Conservation (phyloP, 192 early-diverging fungal genomes). For the Umbelopsis sp. region DNA sequence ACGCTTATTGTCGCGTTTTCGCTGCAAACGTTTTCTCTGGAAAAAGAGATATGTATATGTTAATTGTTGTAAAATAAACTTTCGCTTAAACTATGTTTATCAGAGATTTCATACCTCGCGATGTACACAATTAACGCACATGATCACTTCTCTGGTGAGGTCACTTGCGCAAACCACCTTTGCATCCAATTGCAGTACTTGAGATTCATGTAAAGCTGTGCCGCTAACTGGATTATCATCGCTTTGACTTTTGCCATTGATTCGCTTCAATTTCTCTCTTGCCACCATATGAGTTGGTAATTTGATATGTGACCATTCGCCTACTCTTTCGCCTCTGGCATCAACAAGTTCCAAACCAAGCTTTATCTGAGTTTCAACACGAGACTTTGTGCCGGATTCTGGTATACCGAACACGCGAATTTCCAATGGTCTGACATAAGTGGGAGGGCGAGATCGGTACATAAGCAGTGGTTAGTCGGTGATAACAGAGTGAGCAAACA, state of each 20-base stretch:
- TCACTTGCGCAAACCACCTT: constrained; percentile 78
- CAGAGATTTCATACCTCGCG: constrained; percentile 60
- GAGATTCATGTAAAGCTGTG: constrained; percentile 40
- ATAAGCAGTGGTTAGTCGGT: background rate
- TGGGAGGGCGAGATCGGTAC: constrained; percentile 22
- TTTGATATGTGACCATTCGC: constrained; percentile 72
- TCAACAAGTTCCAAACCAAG: constrained; percentile 72
- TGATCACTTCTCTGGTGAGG: constrained; percentile 65
- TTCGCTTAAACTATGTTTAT: constrained; percentile 20
- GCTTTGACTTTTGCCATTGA: constrained; percentile 43
- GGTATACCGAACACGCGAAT: constrained; percentile 42
- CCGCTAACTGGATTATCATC: constrained; percentile 52
- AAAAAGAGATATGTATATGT: constrained; percentile 1
- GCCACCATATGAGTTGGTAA: constrained; percentile 76
- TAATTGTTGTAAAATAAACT: background rate
- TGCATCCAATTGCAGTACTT: constrained; percentile 69
- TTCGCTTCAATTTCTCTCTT: constrained; percentile 60
- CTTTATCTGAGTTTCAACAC: constrained; percentile 87
- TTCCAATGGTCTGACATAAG: constrained; percentile 26
- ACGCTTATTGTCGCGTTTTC: constrained; percentile 58
- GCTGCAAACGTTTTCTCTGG: constrained; percentile 51
- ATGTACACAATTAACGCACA: constrained; percentile 72
- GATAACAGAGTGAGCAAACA: constrained; percentile 1
- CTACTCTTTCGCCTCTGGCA: constrained; percentile 58
- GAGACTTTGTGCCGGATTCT: constrained; percentile 59